phyloP scores from a whole-genome alignment of 352 stramenopile species.

The Pythium scleroteichum region DNA sequence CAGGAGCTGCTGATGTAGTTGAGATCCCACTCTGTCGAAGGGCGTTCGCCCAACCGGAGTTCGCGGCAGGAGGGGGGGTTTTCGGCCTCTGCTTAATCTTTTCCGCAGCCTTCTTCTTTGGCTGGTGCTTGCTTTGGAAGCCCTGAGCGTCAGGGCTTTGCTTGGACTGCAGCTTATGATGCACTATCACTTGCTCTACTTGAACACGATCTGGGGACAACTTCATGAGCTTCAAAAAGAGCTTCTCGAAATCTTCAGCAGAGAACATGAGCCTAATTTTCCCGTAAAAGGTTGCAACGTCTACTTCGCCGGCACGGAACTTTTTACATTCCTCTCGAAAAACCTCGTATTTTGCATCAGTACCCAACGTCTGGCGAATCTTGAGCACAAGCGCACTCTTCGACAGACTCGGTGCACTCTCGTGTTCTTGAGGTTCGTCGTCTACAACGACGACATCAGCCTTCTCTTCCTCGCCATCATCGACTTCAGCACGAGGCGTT shows the following conservation, averaged over 20 bases:
- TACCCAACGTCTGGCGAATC: conserved; percentile 75
- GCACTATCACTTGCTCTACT: conserved; percentile 59
- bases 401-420: conserved; percentile 35
- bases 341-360: conserved; percentile 81
- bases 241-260: conserved; percentile 57
- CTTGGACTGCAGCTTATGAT: conserved; percentile 59
- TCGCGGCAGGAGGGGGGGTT: conserved; percentile 31
- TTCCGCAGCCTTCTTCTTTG: conserved; percentile 30
- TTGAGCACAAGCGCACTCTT: conserved; percentile 80
- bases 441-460: conserved; percentile 33
- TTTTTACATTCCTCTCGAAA: conserved; percentile 78
- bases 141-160: conserved; percentile 35
- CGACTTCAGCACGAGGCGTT: neutral
- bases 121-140: conserved; percentile 50
- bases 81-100: conserved; percentile 39
- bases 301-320: conserved; percentile 56
- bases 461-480: conserved; percentile 54
- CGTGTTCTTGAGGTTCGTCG: conserved; percentile 42
- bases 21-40: conserved; percentile 66
- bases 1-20: conserved; percentile 10
- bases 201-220: conserved; percentile 67
- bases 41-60: conserved; percentile 71
- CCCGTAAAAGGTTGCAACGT: conserved; percentile 72
- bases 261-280: conserved; percentile 71
- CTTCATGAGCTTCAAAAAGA: conserved; percentile 81